Evolutionary conservation across 805 yeast genomes (phyloP), one percentile per base, ranked within the genome.

Genomic region (Candida sonorensis): DNA sequence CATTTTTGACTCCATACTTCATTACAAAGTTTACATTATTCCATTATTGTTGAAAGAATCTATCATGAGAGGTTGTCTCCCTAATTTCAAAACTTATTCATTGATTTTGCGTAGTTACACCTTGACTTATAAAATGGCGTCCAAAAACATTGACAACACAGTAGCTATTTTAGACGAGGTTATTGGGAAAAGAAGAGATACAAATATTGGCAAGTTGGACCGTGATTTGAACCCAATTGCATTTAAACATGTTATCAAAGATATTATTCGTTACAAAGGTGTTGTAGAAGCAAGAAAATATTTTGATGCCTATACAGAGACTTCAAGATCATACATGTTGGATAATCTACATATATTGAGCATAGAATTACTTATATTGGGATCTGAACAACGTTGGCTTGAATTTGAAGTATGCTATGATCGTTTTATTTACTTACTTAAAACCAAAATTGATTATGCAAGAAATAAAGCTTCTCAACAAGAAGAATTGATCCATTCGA

Each of bases 301-400:
- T 18, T 55, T 55, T 37, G 57, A 55, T 15, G 26, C 46, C 4
- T 55, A 53, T 34, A 37, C 50, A 16, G 53, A 46, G 15, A 33
- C 36, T 17, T 43, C 55, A 4, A 38, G 36, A 8, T 27, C 40
- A 6, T 48, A 51, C 30, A 26, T 55, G 9, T 32, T 49, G 15
- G 53, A 55, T 26, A 43, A 55, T 41, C 24, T 53, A 6, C 52
- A 51, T 29, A 41, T 55, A 24, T 41, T 55, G 19, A 38, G 45
- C 21, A 33, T 36, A 13, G 61, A 55, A 32, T 33, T 55, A 24
- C 32, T 50, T 40, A 26, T 55, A 22, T 36, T 55, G 15, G 60
- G 57, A 10, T 51, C 47, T 28, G 61, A 55, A 33, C 34, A 37
- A 17, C 46, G 60, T 13, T 55, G 61, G 61, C 39, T 41, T 29